Evolutionary conservation across 495 filamentous ascomycete species (phyloP), one percentile per base, ranked within the genome.

Genomic region (Xylaria flabelliformis): DNA sequence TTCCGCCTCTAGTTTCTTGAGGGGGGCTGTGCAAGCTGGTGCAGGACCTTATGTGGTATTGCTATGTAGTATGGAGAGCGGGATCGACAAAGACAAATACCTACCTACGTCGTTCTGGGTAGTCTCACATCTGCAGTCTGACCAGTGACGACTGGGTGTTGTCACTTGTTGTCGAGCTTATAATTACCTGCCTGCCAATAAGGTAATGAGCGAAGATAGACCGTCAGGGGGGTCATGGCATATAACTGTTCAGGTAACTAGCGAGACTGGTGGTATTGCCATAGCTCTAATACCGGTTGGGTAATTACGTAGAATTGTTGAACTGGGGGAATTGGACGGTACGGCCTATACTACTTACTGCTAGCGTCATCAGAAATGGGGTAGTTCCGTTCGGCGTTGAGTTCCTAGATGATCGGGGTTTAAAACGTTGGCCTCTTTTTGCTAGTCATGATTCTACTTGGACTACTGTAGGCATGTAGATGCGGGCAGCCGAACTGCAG

Each of bases 21-120:
- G 73, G 73, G 74, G 75, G 75, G 75, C 75, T 75, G 73, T 77
- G 75, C 71, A 75, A 75, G 64, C 71, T 75, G 64, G 71, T 64
- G 71, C 71, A 69, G 73, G 70, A 67, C 68, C 72, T 50, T 46
- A 71, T 46, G 13, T 65, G n/a, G 63, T 65, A 29, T 42, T 44
- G 61, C 39, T 12, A 24, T 19, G 61, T 44, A 34, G 36, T 17
- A 67, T 26, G 65, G 34, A 56, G 48, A 56, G 36, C 65, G 36
- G 48, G 65, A 67, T 67, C 65, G 65, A 67, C 65, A 56, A 67
- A 67, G 50, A 50, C 65, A 44, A 56, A 56, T 67, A n/a, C n/a
- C n/a, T n/a, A n/a, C n/a, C n/a, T n/a, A 55, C 10, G 48, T 17
- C 44, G 36, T 65, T 65, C 29, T 36, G n/a, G 42, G 39, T 46